Conservation (phyloP, 2,329 filamentous ascomycete genomes). For the Pseudogymnoascus sp. region DNA sequence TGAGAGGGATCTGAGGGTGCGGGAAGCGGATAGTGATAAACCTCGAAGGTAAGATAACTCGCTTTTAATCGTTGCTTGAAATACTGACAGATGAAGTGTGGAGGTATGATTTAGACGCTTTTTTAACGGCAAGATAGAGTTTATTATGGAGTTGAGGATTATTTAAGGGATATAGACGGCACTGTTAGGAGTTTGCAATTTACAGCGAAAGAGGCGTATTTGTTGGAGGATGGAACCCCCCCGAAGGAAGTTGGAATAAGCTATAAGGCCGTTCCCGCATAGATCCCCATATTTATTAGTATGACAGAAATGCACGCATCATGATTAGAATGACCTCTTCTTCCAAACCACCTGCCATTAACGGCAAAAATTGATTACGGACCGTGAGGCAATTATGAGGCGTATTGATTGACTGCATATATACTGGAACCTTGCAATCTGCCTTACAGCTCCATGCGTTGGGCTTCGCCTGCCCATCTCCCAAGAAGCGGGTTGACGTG, state of each 20-base stretch:
- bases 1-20: conserved; percentile 10
- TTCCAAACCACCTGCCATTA: not conserved
- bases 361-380: not conserved
- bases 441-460: not conserved
- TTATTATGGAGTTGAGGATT: not conserved
- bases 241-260: not conserved
- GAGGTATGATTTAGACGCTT: not conserved
- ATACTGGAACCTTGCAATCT: not conserved
- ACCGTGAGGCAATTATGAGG: not conserved
- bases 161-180: not conserved
- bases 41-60: not conserved
- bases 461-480: not conserved
- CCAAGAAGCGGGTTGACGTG: not conserved
- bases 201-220: not conserved
- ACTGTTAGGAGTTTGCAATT: not conserved
- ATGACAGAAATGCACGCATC: not conserved
- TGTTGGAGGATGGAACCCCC: not conserved
- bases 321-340: not conserved
- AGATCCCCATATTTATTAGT: not conserved
- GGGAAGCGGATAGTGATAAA: conserved; percentile 10
- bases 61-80: not conserved
- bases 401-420: not conserved
- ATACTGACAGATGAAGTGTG: not conserved
- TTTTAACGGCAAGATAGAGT: not conserved
- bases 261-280: not conserved